Conservation (phyloP, 139 green algal genomes). For the Micractinium conductrix region DNA sequence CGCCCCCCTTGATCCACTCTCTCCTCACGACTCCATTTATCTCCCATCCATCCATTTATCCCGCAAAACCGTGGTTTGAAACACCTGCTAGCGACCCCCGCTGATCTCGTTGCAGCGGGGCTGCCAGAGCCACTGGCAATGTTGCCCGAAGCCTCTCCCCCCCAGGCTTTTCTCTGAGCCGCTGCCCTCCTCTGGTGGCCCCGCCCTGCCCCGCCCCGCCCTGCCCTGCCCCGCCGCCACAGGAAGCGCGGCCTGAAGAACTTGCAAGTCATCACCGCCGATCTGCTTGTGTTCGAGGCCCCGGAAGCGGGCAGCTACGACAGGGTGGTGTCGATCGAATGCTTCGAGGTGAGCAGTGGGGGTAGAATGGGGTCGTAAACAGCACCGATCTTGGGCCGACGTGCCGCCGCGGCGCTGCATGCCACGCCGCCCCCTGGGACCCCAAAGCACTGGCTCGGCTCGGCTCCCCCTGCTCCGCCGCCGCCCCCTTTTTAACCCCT, state of each 20-base stretch:
- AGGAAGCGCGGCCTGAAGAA: conserved; percentile 81
- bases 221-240: not conserved
- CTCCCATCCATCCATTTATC: no score
- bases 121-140: no score
- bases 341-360: conserved; percentile 78
- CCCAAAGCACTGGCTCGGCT: no score
- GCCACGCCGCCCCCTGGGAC: no score
- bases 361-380: conserved; percentile 32
- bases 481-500: no score
- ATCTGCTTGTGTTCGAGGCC: conserved; percentile 79
- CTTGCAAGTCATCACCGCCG: conserved; percentile 82
- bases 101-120: no score
- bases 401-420: no score
- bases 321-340: conserved; percentile 94
- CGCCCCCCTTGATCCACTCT: not conserved
- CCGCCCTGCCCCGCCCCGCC: not conserved
- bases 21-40: not conserved
- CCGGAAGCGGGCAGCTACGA: conserved; percentile 78
- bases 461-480: no score
- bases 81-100: no score
- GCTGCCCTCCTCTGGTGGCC: not conserved
- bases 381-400: not conserved
- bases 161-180: not conserved
- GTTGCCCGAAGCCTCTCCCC: no score
- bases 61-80: no score